These are phyloP conservation scores for Cercospora sesami DNA, from an alignment of 2,329 filamentous ascomycete species.

Conservation along the genomic window DNA sequence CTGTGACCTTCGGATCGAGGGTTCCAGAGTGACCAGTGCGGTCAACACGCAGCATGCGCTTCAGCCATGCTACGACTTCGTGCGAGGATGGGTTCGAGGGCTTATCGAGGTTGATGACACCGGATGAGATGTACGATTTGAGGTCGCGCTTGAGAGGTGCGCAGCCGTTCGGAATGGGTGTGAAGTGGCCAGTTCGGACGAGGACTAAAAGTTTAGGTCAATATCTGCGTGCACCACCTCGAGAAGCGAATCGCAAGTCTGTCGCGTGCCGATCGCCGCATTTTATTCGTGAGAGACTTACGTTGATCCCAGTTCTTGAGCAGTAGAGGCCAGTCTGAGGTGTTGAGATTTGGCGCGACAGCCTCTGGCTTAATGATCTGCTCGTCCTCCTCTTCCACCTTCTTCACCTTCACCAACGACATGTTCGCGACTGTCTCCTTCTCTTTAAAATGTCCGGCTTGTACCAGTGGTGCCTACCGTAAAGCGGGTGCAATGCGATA, in stretches of 20 bases:
- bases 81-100: conserved; percentile 96
- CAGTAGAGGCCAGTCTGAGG: conserved; percentile 87
- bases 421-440: conserved; percentile 45
- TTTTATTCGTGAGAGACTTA: conserved; percentile 43
- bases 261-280: not conserved
- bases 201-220: conserved; percentile 60
- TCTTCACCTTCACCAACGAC: conserved; percentile 24
- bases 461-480: conserved; percentile 20
- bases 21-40: conserved; percentile 99
- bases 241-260: not conserved
- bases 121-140: conserved; percentile 94
- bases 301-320: conserved; percentile 87
- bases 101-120: conserved; percentile 98
- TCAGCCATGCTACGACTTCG: conserved; percentile 99
- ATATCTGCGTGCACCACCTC: conserved; percentile 29
- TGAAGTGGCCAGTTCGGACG: conserved; percentile 93
- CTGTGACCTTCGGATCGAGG: conserved; percentile 96
- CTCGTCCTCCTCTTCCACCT: conserved; percentile 46
- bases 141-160: conserved; percentile 89
- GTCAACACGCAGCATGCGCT: conserved; percentile 91
- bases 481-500: conserved; percentile 21
- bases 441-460: conserved; percentile 22
- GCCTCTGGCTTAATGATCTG: conserved; percentile 85
- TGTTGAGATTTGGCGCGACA: conserved; percentile 73
- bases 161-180: conserved; percentile 90